phyloP scores from a whole-genome alignment of 2,329 filamentous ascomycete species.

The Sarocladium kiliense region DNA sequence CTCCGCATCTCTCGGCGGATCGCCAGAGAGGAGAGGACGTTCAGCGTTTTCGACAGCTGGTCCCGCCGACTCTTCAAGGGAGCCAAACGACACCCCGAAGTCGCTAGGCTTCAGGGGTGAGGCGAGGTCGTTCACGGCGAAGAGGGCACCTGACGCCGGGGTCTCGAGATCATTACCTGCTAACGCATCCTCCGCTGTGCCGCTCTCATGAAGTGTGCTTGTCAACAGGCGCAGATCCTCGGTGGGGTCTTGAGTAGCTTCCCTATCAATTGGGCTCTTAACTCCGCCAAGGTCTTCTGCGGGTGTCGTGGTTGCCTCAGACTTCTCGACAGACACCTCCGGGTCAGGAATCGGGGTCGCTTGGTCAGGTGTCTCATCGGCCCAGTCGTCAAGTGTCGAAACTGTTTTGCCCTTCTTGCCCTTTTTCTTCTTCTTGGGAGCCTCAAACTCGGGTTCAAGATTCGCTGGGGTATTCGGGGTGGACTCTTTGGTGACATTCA shows the following conservation, averaged over 20 bases:
- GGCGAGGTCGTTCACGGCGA: neutral
- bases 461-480: neutral
- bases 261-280: neutral
- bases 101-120: neutral
- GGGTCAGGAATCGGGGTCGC: too few species aligned
- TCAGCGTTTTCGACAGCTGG: neutral
- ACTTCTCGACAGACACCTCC: neutral
- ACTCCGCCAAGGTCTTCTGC: neutral
- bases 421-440: conserved; percentile 20
- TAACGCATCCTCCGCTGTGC: neutral
- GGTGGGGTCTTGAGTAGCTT: neutral
- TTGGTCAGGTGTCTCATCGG: conserved; percentile 10
- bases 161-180: conserved; percentile 1
- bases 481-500: neutral
- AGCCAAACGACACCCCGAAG: neutral
- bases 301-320: neutral
- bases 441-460: conserved; percentile 5
- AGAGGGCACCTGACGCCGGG: neutral
- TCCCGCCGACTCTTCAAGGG: neutral
- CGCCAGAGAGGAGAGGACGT: neutral
- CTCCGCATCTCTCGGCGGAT: neutral
- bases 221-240: neutral
- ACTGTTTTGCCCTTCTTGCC: conserved; percentile 25
- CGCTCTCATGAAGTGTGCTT: neutral
- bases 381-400: conserved; percentile 6